Base-by-base conservation (phyloP, 768 basidiomycete genomes). In the Paxillus ammoniavirescens region DNA sequence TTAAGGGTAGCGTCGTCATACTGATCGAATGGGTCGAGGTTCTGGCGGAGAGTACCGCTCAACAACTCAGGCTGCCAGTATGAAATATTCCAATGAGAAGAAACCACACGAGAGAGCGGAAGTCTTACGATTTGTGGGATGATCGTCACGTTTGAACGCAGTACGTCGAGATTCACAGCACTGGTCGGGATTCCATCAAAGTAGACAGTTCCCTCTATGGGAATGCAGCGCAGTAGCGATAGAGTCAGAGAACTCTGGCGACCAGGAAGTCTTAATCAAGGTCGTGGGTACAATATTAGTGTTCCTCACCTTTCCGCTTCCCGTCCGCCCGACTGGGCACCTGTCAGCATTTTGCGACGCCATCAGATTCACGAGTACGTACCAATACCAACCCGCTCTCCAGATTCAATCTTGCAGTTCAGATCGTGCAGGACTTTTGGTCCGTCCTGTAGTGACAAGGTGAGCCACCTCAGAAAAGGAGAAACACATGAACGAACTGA, bases 311-410 rank as follows among this genome's bases (percentile, higher is more conserved):
- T 78, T 78, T 44, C 83, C 83, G 60, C 78, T 79, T 9, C 83
- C 83, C 2, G 83, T 86, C 15, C 83, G 68, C 3, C 83, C 83
- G 26, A 84, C 81, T 78, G 35, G 4, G 3, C 35, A 35, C 35
- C 9, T 35, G 13, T 35, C 12, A 35, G 35, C 3, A 35, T 5
- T 13, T 13, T 35, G 14, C 13, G 35, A 35, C 10, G 35, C 35
- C 35, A 35, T 35, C 35, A 36, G 30, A 30, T 23, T 7, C 35
- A 28, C 17, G 37, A 18, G 17, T 15, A 62, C 76, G 50, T 38
- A 76, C 78, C 79, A 50, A 84, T 75, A 37, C 82, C 83, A 37
- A 86, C 73, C 6, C 81, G 76, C 60, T 83, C 81, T 4, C 84
- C 84, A 15, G 78, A 77, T 45, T 75, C 73, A 56, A 84, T 76